phyloP scores from a whole-genome alignment of 768 basidiomycete species.

The Hypholoma sublateritium region DNA sequence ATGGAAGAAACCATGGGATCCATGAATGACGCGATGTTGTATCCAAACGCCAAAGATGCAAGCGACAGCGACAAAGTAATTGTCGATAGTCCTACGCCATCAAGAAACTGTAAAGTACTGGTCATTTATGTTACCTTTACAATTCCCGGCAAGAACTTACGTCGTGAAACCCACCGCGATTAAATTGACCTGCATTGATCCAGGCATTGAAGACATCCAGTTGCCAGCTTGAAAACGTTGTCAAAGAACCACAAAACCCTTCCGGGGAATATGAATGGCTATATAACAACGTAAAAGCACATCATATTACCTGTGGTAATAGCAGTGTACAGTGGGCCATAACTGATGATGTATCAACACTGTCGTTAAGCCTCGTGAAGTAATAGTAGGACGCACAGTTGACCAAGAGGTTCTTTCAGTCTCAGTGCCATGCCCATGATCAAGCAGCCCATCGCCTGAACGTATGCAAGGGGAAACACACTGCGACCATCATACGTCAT shows the following conservation, averaged over 20 bases:
- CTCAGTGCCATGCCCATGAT: slow-evolving; percentile 84
- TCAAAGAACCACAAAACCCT: slow-evolving; percentile 96
- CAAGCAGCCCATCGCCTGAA: slow-evolving; percentile 85
- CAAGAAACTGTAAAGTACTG: slow-evolving; percentile 61
- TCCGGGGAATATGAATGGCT: not conserved
- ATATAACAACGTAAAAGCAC: not conserved
- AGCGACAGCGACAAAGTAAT: slow-evolving; percentile 78
- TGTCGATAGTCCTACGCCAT: slow-evolving; percentile 78
- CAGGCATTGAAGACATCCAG: slow-evolving; percentile 84
- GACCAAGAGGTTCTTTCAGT: slow-evolving; percentile 69
- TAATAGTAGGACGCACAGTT: slow-evolving; percentile 55
- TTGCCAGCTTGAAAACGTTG: slow-evolving; percentile 97
- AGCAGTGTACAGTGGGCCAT: slow-evolving; percentile 85
- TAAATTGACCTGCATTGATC: slow-evolving; percentile 59
- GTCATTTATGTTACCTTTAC: not conserved
- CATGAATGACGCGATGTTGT: slow-evolving; percentile 51
- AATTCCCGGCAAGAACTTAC: slow-evolving; percentile 42
- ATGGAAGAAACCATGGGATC: slow-evolving; percentile 38
- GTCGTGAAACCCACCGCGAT: slow-evolving; percentile 66
- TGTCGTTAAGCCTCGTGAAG: not conserved
- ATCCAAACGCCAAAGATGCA: slow-evolving; percentile 77
- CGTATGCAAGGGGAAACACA: slow-evolving; percentile 83
- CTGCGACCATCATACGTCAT: slow-evolving; percentile 69
- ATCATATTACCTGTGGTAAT: slow-evolving; percentile 69
- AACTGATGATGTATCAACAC: slow-evolving; percentile 45